These are phyloP conservation scores for Hypoxylon sp. DNA, from an alignment of 2,329 filamentous ascomycete genomes.

Conservation along the genomic window DNA sequence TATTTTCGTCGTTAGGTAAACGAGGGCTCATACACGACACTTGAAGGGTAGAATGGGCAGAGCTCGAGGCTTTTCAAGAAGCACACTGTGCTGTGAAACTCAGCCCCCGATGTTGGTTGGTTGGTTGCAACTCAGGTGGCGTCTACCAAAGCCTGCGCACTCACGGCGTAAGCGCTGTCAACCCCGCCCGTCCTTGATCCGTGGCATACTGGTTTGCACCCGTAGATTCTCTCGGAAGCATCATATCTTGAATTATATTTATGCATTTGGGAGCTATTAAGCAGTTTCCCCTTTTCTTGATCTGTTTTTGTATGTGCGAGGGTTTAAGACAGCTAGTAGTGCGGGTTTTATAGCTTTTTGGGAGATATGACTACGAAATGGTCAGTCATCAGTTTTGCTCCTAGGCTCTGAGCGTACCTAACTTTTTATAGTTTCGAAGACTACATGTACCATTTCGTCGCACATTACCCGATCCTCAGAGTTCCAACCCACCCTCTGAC, in stretches of 20 bases:
- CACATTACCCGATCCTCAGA: slow-evolving; percentile 3
- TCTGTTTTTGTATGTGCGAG: background rate
- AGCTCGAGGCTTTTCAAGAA: background rate
- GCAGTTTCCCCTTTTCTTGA: background rate
- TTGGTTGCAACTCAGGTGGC: background rate
- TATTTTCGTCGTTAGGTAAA: background rate
- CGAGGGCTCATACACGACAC: background rate
- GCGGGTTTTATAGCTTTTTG: background rate
- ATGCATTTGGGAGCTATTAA: background rate
- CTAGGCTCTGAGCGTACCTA: background rate
- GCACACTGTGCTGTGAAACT: background rate
- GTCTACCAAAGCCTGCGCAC: background rate
- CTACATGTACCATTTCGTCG: background rate
- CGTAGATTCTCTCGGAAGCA: too few species aligned
- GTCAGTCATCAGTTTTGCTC: background rate
- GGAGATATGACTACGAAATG: background rate
- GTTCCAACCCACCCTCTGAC: background rate
- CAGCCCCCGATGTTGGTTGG: background rate
- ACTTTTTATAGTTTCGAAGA: background rate
- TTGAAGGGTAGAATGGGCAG: background rate
- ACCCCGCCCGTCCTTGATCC: too few species aligned
- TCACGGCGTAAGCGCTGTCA: background rate
- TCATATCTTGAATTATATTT: background rate
- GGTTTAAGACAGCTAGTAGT: background rate
- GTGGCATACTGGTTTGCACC: too few species aligned